phyloP scores from a whole-genome alignment of 2,329 filamentous ascomycete genomes.

The Sordariomycetes sp. region DNA sequence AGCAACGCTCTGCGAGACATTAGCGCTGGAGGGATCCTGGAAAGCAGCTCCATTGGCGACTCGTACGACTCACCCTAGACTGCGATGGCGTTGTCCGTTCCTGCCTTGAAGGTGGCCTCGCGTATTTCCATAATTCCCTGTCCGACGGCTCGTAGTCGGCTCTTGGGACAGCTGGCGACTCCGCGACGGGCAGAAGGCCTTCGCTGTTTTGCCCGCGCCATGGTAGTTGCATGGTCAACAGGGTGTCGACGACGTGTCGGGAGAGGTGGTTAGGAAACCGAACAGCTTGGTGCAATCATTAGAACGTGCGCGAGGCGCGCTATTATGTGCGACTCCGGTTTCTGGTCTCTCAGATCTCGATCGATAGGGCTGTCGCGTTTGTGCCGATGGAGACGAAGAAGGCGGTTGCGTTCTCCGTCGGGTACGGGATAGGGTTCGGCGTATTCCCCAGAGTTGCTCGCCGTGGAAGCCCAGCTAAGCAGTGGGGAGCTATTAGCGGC shows the following conservation, averaged over 20 bases:
- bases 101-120: conserved; percentile 16
- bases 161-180: conserved; percentile 5
- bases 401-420: not conserved
- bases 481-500: not conserved
- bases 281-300: not conserved
- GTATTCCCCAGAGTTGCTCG: not conserved
- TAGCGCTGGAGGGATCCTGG: conserved; percentile 11
- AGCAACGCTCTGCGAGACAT: conserved; percentile 24
- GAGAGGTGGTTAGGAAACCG: not conserved
- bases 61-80: conserved; percentile 30
- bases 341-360: not conserved
- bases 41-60: not conserved
- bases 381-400: not conserved
- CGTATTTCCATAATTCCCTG: conserved; percentile 15
- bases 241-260: not conserved
- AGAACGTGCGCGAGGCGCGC: not conserved
- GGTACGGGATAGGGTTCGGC: not conserved
- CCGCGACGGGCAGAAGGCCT: conserved; percentile 3
- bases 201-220: conserved; percentile 4
- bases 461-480: not conserved
- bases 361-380: not conserved
- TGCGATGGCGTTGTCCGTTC: conserved; percentile 38
- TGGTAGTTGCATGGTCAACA: conserved; percentile 4
- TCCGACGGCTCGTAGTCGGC: conserved; percentile 9
- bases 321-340: not conserved